Percentiles rank a stretch among this genome's conserved stretches.
These are phyloP conservation scores for Galium porrigens DNA, from an alignment of 305 asterid species.

Conservation along the genomic window DNA sequence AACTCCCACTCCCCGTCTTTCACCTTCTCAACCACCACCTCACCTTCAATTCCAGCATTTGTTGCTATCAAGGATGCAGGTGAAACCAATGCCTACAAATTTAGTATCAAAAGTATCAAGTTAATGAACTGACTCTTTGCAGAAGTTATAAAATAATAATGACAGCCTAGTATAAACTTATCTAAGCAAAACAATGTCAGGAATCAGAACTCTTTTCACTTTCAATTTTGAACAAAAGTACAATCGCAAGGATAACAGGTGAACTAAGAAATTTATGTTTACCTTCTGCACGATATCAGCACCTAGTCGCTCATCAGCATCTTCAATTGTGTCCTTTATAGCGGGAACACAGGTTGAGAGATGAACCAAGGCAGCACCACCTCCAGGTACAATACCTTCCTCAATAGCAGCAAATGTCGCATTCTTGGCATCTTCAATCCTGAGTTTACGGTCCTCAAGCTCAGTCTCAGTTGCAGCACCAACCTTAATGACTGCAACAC, in stretches of 20 bases:
- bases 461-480: constrained; percentile 95
- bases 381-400: constrained; percentile 99
- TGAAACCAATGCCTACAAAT: constrained; percentile 55
- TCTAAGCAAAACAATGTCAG: neutral
- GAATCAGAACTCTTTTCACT: neutral
- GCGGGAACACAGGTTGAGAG: constrained; percentile 60
- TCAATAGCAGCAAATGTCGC: constrained; percentile 99
- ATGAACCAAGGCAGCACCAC: constrained; percentile 93
- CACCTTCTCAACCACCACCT: constrained; percentile 86
- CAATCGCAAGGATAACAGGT: neutral
- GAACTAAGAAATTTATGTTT: neutral
- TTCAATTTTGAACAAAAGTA: neutral
- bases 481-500: constrained; percentile 89
- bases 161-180: neutral
- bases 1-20: constrained; percentile 62
- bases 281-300: constrained; percentile 96
- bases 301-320: constrained; percentile 75
- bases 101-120: neutral
- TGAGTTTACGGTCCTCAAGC: constrained; percentile 83
- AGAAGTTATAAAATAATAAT: neutral
- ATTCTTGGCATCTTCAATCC: constrained; percentile 62
- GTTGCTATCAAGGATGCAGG: constrained; percentile 82
- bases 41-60: constrained; percentile 93
- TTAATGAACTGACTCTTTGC: neutral
- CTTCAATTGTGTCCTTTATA: constrained; percentile 66